Evolutionary conservation across 768 basidiomycete species (phyloP), one percentile per base, ranked within the genome.

Genomic region (Phylloporus sp.): DNA sequence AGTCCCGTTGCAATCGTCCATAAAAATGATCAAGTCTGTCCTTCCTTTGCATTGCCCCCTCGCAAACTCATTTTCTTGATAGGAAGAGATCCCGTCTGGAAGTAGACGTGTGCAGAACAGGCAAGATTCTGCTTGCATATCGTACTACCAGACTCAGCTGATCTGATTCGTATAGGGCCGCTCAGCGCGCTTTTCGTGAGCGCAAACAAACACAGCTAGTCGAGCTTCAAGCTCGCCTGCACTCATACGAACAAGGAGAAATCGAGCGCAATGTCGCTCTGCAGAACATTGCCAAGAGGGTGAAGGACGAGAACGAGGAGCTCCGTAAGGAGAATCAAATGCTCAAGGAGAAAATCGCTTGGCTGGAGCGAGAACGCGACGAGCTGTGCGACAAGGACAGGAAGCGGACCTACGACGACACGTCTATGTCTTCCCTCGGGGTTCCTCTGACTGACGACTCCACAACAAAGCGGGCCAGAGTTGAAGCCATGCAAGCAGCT

Each of bases 161-260:
- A 61, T 50, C 26, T 35, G 52, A 16, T 18, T 49, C 31, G n/a
- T 45, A 15, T 59, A 91, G 91, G 63, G 88, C 87, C 27, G 91
- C 91, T 12, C 91, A 94, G 65, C 85, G 91, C 32, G 91, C 91
- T 12, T 93, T 94, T 70, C 80, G 91, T 43, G 91, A 93, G 63
- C 81, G 91, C 53, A 93, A 90, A 70, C 90, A 93, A 65, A 84
- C 86, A 5, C 91, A 92, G 62, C 84, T 94, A 31, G 84, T 88
- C 9, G 91, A 92, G 56, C 79, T 94, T 31, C 91, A 94, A 70
- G 86, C 90, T 45, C 87, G 90, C 42, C 75, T 94, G 45, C 84
- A 88, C 55, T 80, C 81, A 18, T 93, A 91, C 60, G 91, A 94
- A 65, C 88, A 90, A 64, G 91, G 91, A n/a, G 91, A 93, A 65